A percentile compares a stretch with the other conserved stretches of the same genome.
These are phyloP conservation scores for Hypomontagnella submonticulosa DNA, from an alignment of 495 filamentous ascomycete species.

Conservation along the genomic window DNA sequence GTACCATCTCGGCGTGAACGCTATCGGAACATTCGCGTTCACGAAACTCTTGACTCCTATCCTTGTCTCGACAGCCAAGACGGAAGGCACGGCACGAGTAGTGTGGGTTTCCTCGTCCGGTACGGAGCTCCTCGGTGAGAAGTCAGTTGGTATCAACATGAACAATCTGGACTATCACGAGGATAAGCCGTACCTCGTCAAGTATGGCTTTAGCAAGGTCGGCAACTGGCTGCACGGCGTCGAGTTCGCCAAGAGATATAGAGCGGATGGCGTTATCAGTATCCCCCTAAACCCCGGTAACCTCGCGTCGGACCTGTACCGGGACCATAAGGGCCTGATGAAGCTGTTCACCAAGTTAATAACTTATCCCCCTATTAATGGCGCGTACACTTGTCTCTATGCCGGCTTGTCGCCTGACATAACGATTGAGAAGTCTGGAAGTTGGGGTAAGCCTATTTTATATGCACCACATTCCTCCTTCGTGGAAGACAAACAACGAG, in stretches of 20 bases:
- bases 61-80: slow-evolving; percentile 41
- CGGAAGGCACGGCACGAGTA: slow-evolving; percentile 40
- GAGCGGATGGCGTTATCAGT: slow-evolving; percentile 40
- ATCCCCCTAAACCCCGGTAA: slow-evolving; percentile 46
- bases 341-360: slow-evolving; percentile 42
- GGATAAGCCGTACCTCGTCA: slow-evolving; percentile 21
- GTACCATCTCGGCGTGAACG: slow-evolving; percentile 51
- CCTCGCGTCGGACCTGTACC: slow-evolving; percentile 36
- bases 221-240: slow-evolving; percentile 39
- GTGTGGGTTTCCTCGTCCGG: slow-evolving; percentile 47
- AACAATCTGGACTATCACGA: slow-evolving; percentile 44
- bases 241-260: slow-evolving; percentile 37
- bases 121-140: slow-evolving; percentile 44
- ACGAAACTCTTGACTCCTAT: slow-evolving; percentile 55
- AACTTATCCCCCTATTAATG: slow-evolving; percentile 47
- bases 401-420: slow-evolving; percentile 56
- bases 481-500: too few species aligned
- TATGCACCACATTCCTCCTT: not conserved
- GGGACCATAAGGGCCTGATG: slow-evolving; percentile 13
- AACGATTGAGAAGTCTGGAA: slow-evolving; percentile 43
- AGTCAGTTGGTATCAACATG: slow-evolving; percentile 45
- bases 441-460: slow-evolving; percentile 39
- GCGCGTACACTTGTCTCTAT: slow-evolving; percentile 58
- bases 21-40: slow-evolving; percentile 51
- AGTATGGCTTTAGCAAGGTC: slow-evolving; percentile 41